Conservation (phyloP, 331 rosid species). For the Malus hybrid region DNA sequence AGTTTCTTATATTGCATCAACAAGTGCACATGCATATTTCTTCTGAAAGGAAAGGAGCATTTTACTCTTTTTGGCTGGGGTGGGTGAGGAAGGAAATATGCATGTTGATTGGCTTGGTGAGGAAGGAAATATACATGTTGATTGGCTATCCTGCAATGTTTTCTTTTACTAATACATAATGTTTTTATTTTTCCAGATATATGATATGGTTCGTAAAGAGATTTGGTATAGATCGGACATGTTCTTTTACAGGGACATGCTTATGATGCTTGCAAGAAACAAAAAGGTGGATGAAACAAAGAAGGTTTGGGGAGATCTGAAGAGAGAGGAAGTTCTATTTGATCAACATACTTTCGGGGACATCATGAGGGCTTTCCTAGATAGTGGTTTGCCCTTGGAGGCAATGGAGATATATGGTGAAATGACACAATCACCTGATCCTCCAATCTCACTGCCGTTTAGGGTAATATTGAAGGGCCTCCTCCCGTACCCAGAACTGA, state of each 20-base stretch:
- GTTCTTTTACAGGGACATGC: slow-evolving; percentile 89
- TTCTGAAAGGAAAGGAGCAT: neutral
- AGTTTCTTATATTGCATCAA: neutral
- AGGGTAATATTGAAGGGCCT: slow-evolving; percentile 82
- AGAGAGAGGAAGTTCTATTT: slow-evolving; percentile 56
- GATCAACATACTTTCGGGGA: slow-evolving; percentile 95
- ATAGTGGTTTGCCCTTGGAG: slow-evolving; percentile 52
- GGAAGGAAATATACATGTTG: neutral
- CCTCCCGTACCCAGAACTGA: slow-evolving; percentile 63
- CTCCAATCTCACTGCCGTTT: slow-evolving; percentile 71
- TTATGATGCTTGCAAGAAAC: slow-evolving; percentile 83
- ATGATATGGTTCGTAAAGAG: slow-evolving; percentile 71
- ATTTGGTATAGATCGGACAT: slow-evolving; percentile 94
- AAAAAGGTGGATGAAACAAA: slow-evolving; percentile 55
- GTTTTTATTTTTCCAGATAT: slow-evolving; percentile 36
- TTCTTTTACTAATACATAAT: neutral
- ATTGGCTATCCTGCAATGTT: neutral
- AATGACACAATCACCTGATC: slow-evolving; percentile 75
- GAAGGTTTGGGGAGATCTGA: slow-evolving; percentile 73
- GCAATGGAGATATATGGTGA: slow-evolving; percentile 70
- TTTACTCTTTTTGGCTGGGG: neutral
- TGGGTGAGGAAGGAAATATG: neutral
- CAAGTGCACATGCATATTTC: neutral
- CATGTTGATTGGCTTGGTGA: neutral
- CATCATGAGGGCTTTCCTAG: slow-evolving; percentile 56